Evolutionary conservation across 139 green algal species (phyloP), one percentile per base, ranked within the genome.

Genomic region (Coccomyxa sp.): DNA sequence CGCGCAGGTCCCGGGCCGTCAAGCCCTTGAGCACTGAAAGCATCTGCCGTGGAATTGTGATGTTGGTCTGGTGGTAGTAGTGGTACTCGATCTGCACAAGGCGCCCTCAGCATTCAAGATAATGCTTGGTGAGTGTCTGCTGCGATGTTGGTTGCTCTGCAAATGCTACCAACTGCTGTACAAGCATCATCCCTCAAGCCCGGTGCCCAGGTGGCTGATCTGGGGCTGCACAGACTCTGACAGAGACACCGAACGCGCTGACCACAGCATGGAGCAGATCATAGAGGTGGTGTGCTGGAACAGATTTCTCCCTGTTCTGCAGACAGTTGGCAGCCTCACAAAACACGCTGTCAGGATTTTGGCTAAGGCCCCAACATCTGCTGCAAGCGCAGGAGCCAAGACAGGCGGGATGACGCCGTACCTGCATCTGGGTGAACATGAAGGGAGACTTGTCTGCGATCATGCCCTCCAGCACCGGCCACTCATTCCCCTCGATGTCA

Each of bases 401-500:
- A n/a, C n/a, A n/a, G n/a, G n/a, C n/a, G n/a, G n/a, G n/a, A n/a
- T n/a, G n/a, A n/a, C n/a, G n/a, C n/a, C n/a, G n/a, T 14, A 70
- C 39, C 77, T 81, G 74, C 74, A 84, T 18, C 64, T 84, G 79
- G 6, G 79, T 81, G 41, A 80, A 74, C 10, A 55, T 55, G 34
- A 84, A 37, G 16, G n/a, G 12, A n/a, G 31, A 12, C 55, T 68
- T 80, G 73, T 36, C 37, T 22, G 33, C 31, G 55, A 70, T 41
- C 24, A 80, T 14, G 24, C 64, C 34, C 27, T 76, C 58, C 34
- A 86, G 29, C 24, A 80, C 39, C 6, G 34, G 27, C 38, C 72
- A 86, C 36, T 86, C 82, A 70, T 68, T 70, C 38, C 82, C 82
- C 78, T 86, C 82, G 8, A 86, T 73, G 36, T 86, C 82, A 7